Evolutionary conservation across 2,329 filamentous ascomycete species (phyloP).

Genomic region (Fusarium oligoseptatum): DNA sequence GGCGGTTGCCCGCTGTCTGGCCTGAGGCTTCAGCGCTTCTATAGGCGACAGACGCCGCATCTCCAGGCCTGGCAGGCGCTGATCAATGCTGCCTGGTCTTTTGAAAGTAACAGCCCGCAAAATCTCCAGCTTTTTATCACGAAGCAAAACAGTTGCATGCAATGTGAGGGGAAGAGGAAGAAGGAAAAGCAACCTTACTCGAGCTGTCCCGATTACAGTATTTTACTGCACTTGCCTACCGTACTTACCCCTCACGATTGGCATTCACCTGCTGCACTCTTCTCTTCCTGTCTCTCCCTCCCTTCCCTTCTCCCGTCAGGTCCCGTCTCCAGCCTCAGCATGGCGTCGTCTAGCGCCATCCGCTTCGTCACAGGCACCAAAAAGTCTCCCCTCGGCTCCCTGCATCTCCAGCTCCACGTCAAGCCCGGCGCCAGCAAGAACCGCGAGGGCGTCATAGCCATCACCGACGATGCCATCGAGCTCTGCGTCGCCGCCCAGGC

Average conservation of each 20-base stretch:
- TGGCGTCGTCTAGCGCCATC: constrained; percentile 53
- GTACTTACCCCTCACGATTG: constrained; percentile 37
- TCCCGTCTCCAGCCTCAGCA: constrained; percentile 21
- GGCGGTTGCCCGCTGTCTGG: constrained; percentile 8
- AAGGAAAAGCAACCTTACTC: background rate
- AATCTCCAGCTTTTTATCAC: background rate
- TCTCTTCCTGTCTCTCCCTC: background rate
- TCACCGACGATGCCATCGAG: constrained; percentile 70
- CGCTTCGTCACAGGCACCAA: constrained; percentile 63
- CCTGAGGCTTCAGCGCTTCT: constrained; percentile 45
- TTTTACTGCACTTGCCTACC: background rate
- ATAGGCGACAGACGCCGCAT: constrained; percentile 44
- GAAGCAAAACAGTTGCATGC: background rate
- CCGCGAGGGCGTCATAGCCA: constrained; percentile 70
- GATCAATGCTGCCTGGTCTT: background rate
- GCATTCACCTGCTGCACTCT: constrained; percentile 27
- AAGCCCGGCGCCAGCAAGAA: constrained; percentile 74
- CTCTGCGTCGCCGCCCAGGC: constrained; percentile 76
- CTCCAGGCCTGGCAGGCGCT: constrained; percentile 6
- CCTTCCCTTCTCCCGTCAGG: background rate
- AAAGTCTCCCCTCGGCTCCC: constrained; percentile 58
- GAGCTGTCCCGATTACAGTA: background rate
- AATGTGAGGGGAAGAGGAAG: constrained; percentile 6
- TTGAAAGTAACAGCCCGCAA: background rate
- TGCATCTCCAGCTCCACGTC: constrained; percentile 75